Evolutionary conservation across 805 yeast species (phyloP).

Genomic region (Starmerella vaccinii): DNA sequence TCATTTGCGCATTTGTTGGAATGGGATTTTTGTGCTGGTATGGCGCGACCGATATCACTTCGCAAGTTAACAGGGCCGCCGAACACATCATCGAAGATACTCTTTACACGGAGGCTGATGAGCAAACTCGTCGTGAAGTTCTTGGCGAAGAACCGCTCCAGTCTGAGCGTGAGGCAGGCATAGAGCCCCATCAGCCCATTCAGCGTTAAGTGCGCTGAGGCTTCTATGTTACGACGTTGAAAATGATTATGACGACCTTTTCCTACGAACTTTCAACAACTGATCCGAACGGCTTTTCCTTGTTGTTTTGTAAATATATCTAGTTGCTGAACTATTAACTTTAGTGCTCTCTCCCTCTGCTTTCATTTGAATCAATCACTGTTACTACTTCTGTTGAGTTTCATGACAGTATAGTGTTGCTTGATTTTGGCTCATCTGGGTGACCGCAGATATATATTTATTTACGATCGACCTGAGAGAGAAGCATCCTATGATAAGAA

Average conservation of each 20-base stretch:
- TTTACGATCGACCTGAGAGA: neutral
- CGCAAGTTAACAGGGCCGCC: conserved; percentile 18
- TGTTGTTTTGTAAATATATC: neutral
- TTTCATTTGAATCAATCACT: too few relatives aligned
- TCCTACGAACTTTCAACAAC: neutral
- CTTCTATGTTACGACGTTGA: neutral
- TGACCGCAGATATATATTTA: too few relatives aligned
- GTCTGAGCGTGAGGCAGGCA: neutral
- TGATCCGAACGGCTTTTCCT: too few relatives aligned
- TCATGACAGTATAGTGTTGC: neutral
- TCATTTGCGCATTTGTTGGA: conserved; percentile 78
- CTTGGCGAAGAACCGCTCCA: conserved; percentile 1
- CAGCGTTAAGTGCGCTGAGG: neutral
- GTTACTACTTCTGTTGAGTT: neutral
- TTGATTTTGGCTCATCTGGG: neutral
- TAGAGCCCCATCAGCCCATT: neutral
- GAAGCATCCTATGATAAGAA: neutral
- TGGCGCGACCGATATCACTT: conserved; percentile 62
- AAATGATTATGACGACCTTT: neutral
- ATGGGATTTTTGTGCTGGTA: conserved; percentile 63
- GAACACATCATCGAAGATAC: conserved; percentile 17
- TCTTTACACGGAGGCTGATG: conserved; percentile 6
- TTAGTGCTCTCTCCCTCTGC: neutral
- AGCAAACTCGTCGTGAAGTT: conserved; percentile 7
- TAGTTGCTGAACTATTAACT: too few relatives aligned